Conservation (phyloP, 2,329 filamentous ascomycete genomes). For the Dissoconium aciculare region DNA sequence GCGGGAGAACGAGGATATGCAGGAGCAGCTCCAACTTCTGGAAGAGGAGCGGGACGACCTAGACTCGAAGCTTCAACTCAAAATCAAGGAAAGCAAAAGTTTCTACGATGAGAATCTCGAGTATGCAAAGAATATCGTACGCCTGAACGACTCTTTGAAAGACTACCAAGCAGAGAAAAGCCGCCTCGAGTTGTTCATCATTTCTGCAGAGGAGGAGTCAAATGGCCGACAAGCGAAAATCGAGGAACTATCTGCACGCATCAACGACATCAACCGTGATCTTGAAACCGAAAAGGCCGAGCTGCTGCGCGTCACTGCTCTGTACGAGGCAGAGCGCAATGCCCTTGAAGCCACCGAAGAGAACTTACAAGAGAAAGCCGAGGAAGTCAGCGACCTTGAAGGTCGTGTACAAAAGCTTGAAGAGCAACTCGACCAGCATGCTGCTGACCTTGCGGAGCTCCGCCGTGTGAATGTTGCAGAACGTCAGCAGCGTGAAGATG, state of each 20-base stretch:
- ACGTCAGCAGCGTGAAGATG: constrained; percentile 29
- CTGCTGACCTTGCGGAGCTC: constrained; percentile 24
- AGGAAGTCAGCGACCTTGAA: constrained; percentile 26
- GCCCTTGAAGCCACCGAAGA: constrained; percentile 23
- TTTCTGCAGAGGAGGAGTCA: constrained; percentile 26
- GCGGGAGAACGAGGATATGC: constrained; percentile 20
- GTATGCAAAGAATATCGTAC: constrained; percentile 24
- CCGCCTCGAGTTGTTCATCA: constrained; percentile 25
- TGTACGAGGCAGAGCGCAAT: constrained; percentile 22
- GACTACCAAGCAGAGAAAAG: constrained; percentile 27
- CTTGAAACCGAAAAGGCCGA: constrained; percentile 22
- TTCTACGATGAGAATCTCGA: constrained; percentile 20
- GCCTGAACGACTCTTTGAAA: constrained; percentile 26
- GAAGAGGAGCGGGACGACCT: constrained; percentile 15
- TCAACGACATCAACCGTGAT: constrained; percentile 25
- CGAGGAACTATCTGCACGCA: constrained; percentile 25
- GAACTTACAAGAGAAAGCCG: constrained; percentile 25
- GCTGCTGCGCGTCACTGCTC: constrained; percentile 22
- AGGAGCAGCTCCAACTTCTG: constrained; percentile 18
- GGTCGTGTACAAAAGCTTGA: constrained; percentile 23
- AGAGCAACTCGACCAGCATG: constrained; percentile 18
- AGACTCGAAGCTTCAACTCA: constrained; percentile 13
- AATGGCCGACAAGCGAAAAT: constrained; percentile 27
- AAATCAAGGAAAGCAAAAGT: constrained; percentile 12
- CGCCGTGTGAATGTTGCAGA: constrained; percentile 27